These are phyloP conservation scores for Blechomonas ayalai DNA, from an alignment of 208 protist genomes.

Conservation along the genomic window DNA sequence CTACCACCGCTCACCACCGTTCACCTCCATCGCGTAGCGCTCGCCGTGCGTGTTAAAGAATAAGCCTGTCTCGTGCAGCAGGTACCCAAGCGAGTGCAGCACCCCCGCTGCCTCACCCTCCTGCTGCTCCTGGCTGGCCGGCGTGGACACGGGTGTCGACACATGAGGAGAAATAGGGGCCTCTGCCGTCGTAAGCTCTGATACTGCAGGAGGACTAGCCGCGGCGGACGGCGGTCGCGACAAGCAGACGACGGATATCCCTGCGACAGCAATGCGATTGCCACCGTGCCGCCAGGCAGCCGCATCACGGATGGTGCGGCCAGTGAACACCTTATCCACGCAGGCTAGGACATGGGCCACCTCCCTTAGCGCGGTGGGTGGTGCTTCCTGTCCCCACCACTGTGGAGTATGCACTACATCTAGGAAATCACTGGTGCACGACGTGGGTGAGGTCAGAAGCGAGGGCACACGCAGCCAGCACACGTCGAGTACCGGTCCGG, in stretches of 20 bases:
- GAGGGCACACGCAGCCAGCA: background rate
- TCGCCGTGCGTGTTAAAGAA: conserved; percentile 22
- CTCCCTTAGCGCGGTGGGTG: conserved; percentile 23
- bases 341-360: conserved; percentile 40
- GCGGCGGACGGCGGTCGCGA: background rate
- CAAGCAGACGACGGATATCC: conserved; percentile 21
- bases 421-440: background rate
- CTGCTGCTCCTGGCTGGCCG: background rate
- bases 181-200: no score
- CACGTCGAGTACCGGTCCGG: no score
- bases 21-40: conserved; percentile 26
- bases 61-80: conserved; percentile 35
- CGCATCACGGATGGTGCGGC: conserved; percentile 27
- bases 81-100: conserved; percentile 8
- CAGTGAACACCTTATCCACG: conserved; percentile 25
- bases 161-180: no score
- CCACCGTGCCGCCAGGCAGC: conserved; percentile 56
- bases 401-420: background rate
- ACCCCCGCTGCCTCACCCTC: background rate
- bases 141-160: conserved; percentile 1
- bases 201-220: no score
- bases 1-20: background rate
- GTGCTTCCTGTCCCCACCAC: background rate
- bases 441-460: background rate
- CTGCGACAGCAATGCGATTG: conserved; percentile 46